A percentile compares a stretch with the other conserved stretches of the same genome.
Evolutionary conservation across 129 eudicot genomes (phyloP).

Genomic region (Tagetes erecta): DNA sequence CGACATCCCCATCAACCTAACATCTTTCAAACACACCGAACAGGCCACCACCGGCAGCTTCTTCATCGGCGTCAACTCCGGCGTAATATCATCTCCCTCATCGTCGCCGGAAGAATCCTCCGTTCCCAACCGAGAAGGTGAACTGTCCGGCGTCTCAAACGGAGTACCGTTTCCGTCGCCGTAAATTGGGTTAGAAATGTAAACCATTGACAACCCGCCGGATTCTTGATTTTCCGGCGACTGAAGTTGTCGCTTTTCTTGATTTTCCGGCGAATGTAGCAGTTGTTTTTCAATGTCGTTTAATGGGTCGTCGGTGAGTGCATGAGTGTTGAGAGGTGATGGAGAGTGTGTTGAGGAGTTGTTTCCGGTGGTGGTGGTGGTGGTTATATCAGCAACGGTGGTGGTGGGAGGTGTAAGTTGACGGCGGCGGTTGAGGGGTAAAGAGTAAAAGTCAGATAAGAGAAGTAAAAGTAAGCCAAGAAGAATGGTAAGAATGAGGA

Average conservation of each 20-base stretch:
- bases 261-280: too few species aligned
- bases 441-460: conserved; percentile 73
- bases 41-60: conserved; percentile 49
- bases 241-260: neutral
- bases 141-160: conserved; percentile 71
- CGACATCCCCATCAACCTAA: conserved; percentile 42
- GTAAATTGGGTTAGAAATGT: conserved; percentile 79
- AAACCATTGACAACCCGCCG: conserved; percentile 39
- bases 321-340: conserved; percentile 34
- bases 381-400: neutral
- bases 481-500: conserved; percentile 53
- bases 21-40: conserved; percentile 49
- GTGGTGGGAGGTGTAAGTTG: neutral
- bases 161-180: conserved; percentile 56
- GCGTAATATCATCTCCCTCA: conserved; percentile 25
- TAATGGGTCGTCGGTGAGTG: conserved; percentile 19
- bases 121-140: conserved; percentile 65
- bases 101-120: conserved; percentile 43
- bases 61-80: conserved; percentile 58
- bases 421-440: conserved; percentile 32
- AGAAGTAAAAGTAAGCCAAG: conserved; percentile 60
- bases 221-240: conserved; percentile 35
- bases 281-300: conserved; percentile 49
- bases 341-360: conserved; percentile 17
- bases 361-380: conserved; percentile 2